Conservation (phyloP, 2,329 filamentous ascomycete species). For the Trichoderma koningiopsis region DNA sequence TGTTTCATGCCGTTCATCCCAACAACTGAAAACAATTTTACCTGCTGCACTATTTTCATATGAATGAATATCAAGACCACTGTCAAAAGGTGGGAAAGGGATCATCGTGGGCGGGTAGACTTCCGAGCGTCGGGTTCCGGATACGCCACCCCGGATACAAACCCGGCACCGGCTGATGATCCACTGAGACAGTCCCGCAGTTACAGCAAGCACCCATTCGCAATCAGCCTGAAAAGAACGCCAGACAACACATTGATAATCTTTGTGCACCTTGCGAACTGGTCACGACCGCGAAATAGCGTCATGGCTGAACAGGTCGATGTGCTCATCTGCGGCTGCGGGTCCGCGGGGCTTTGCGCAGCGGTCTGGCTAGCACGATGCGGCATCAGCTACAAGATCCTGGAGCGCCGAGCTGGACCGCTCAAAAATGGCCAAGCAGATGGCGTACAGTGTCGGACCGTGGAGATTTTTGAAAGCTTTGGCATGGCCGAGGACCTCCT, state of each 20-base stretch:
- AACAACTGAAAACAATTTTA: neutral
- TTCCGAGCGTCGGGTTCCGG: neutral
- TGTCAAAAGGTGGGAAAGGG: neutral
- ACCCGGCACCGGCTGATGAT: neutral
- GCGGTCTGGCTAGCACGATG: slow-evolving; percentile 4
- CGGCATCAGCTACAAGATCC: slow-evolving; percentile 1
- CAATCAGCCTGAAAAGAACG: neutral
- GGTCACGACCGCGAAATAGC: neutral
- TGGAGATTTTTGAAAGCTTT: slow-evolving; percentile 5
- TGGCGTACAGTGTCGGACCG: slow-evolving; percentile 1
- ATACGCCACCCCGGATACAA: neutral
- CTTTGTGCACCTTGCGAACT: neutral
- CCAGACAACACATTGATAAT: neutral
- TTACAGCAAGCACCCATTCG: neutral
- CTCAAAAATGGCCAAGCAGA: slow-evolving; percentile 4
- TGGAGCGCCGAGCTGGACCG: slow-evolving; percentile 1
- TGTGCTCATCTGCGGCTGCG: slow-evolving; percentile 10
- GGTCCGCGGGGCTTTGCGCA: slow-evolving; percentile 8
- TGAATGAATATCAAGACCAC: neutral
- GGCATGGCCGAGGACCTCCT: neutral
- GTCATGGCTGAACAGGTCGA: slow-evolving; percentile 11
- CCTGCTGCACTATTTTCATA: neutral
- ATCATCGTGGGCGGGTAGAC: neutral
- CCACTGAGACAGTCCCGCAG: neutral
- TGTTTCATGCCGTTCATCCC: neutral